Evolutionary conservation across 2,329 filamentous ascomycete genomes (phyloP).

Genomic region (Botrytis paeoniae): DNA sequence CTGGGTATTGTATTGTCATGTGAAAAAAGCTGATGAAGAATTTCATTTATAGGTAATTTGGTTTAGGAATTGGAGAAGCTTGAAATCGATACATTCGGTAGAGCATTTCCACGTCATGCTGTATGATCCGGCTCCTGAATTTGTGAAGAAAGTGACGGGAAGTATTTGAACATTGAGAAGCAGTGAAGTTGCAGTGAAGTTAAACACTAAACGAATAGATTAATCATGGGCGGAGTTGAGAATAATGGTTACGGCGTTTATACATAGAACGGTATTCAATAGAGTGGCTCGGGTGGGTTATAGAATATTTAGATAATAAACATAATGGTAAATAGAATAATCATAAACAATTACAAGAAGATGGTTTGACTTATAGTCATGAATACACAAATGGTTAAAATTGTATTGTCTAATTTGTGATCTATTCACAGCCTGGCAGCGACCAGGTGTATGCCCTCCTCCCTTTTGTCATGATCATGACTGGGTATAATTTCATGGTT

Average conservation of each 20-base stretch:
- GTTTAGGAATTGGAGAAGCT: conserved; percentile 84
- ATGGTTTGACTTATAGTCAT: neutral
- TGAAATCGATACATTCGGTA: conserved; percentile 83
- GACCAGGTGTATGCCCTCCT: neutral
- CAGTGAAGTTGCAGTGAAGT: neutral
- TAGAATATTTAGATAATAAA: neutral
- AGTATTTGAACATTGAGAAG: conserved; percentile 61
- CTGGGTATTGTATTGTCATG: neutral
- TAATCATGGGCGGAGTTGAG: neutral
- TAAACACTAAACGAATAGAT: neutral
- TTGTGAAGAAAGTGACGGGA: conserved; percentile 69
- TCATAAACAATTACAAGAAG: neutral
- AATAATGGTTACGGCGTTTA: neutral
- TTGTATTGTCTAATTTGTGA: neutral
- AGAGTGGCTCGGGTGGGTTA: neutral
- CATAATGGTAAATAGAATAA: neutral
- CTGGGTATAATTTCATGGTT: neutral
- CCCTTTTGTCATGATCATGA: neutral
- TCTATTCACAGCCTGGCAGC: neutral
- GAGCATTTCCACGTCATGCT: conserved; percentile 97
- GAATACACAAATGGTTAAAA: neutral
- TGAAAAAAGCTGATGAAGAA: neutral
- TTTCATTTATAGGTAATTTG: conserved; percentile 55
- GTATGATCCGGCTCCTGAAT: conserved; percentile 67
- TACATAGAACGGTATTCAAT: neutral